phyloP scores from a whole-genome alignment of 495 filamentous ascomycete genomes.

The Annulohypoxylon stygium region DNA sequence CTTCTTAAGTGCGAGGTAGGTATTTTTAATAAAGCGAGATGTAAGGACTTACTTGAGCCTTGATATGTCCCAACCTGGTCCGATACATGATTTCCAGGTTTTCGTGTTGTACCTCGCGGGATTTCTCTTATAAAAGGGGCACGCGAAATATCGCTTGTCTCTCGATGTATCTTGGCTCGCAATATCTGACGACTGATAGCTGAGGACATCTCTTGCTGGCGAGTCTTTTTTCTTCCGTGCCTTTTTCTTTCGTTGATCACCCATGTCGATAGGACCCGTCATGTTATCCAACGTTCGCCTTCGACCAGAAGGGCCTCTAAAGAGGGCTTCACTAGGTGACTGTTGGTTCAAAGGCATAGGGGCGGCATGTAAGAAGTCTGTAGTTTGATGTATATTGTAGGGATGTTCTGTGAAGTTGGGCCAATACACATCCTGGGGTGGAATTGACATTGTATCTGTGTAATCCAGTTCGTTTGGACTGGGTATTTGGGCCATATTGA shows the following conservation, averaged over 20 bases:
- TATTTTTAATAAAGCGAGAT: neutral
- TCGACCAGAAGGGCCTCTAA: neutral
- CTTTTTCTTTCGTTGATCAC: constrained; percentile 24
- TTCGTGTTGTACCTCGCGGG: constrained; percentile 39
- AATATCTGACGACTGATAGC: neutral
- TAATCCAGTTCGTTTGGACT: neutral
- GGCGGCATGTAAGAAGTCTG: neutral
- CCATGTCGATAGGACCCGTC: neutral
- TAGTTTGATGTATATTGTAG: neutral
- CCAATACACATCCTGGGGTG: constrained; percentile 12
- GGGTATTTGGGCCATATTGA: constrained; percentile 25
- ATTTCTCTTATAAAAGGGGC: constrained; percentile 42
- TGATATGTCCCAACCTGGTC: constrained; percentile 28
- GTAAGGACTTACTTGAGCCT: constrained; percentile 37
- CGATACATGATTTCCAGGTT: constrained; percentile 38
- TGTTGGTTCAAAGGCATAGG: neutral
- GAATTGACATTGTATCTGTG: constrained; percentile 4
- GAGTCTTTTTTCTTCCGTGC: constrained; percentile 15
- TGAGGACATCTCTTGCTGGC: neutral
- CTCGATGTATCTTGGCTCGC: neutral
- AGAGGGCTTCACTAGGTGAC: neutral
- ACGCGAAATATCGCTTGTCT: constrained; percentile 35
- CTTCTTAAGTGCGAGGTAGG: neutral
- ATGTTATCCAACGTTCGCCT: constrained; percentile 17
- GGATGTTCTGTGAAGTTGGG: neutral